phyloP scores from a whole-genome alignment of 805 yeast genomes.

The Kodamaea kaohsiungensis region DNA sequence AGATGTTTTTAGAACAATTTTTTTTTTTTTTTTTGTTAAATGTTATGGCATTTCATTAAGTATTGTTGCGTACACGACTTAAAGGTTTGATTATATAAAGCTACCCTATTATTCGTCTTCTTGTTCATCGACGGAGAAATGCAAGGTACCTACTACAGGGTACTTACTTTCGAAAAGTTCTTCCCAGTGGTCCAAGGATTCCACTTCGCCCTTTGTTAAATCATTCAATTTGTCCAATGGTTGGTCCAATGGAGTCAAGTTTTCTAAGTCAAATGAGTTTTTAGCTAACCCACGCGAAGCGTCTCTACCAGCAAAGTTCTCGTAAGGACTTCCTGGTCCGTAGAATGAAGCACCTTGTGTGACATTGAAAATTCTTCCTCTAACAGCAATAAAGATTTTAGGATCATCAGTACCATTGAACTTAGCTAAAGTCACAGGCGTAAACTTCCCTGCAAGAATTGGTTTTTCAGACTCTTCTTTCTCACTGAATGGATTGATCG shows the following conservation, averaged over 20 bases:
- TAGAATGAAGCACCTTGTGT: slow-evolving; percentile 78
- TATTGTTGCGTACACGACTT: slow-evolving; percentile 5
- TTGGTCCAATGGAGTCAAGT: slow-evolving; percentile 66
- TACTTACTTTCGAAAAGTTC: slow-evolving; percentile 81
- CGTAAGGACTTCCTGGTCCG: slow-evolving; percentile 95
- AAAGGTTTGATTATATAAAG: not conserved
- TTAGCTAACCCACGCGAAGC: slow-evolving; percentile 90
- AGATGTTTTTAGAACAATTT: not conserved
- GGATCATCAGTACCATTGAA: slow-evolving; percentile 82
- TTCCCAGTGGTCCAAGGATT: slow-evolving; percentile 82
- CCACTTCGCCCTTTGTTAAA: slow-evolving; percentile 58
- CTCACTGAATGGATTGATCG: slow-evolving; percentile 34
- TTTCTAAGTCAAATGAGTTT: slow-evolving; percentile 75
- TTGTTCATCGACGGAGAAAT: slow-evolving; percentile 19
- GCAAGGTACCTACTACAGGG: slow-evolving; percentile 72
- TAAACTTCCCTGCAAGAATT: slow-evolving; percentile 55
- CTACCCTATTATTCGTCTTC: not conserved
- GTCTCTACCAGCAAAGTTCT: slow-evolving; percentile 93
- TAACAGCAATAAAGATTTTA: slow-evolving; percentile 82
- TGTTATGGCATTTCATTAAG: not conserved
- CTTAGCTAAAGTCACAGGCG: slow-evolving; percentile 70
- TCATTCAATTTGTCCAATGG: slow-evolving; percentile 76
- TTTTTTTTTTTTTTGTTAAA: slow-evolving; percentile 1
- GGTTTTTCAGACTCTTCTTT: slow-evolving; percentile 25
- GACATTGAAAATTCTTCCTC: slow-evolving; percentile 84